Evolutionary conservation across 2,329 filamentous ascomycete genomes (phyloP).

Genomic region (Colletotrichum tofieldiae): DNA sequence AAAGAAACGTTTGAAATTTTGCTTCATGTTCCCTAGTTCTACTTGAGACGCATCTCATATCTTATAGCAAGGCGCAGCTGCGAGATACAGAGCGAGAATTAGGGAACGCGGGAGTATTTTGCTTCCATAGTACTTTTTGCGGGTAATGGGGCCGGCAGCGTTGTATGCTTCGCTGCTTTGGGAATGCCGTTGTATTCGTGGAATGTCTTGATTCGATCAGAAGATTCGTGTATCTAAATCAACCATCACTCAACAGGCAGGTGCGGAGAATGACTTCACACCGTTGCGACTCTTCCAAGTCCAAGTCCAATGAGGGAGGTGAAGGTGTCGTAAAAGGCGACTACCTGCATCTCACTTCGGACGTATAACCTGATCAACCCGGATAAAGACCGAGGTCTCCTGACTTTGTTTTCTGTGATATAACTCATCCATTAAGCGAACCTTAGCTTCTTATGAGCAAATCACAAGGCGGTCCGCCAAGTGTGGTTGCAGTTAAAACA

Average conservation of each 20-base stretch:
- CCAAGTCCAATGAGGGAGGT: constrained; percentile 28
- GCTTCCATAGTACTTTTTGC: constrained; percentile 4
- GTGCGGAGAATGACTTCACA: constrained; percentile 27
- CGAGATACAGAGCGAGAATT: not conserved
- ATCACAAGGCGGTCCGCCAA: not conserved
- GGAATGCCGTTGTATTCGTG: too few species aligned
- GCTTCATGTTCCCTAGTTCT: not conserved
- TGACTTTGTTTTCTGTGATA: not conserved
- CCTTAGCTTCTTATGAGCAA: not conserved
- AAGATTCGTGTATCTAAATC: not conserved
- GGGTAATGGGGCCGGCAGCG: not conserved
- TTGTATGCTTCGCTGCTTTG: not conserved
- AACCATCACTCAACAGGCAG: constrained; percentile 31
- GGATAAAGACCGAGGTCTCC: not conserved
- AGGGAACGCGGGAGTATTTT: not conserved
- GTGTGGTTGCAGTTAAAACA: not conserved
- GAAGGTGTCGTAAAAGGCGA: not conserved
- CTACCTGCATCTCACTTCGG: not conserved
- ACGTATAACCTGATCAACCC: not conserved
- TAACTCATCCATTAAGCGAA: not conserved
- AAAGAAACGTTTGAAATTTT: not conserved
- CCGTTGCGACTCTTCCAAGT: not conserved
- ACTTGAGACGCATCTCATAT: not conserved
- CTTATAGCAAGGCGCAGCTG: not conserved
- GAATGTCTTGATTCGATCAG: constrained; percentile 10